phyloP scores from a whole-genome alignment of 2,329 filamentous ascomycete genomes.

The Rhynchosporium graminicola region DNA sequence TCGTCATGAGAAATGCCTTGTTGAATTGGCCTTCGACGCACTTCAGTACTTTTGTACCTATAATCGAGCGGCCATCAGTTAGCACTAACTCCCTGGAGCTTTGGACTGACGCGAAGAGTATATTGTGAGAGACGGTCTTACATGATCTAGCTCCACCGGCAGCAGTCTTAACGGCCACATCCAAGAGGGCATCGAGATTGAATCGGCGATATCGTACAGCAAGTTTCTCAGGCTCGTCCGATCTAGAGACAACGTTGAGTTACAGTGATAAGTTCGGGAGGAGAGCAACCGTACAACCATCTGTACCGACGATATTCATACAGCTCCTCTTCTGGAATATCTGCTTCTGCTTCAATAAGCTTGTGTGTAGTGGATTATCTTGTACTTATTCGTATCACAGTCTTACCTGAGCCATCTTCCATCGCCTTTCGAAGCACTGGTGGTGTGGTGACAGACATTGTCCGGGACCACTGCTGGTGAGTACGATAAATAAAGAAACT shows the following conservation, averaged over 20 bases:
- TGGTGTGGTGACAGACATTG: conserved; percentile 3
- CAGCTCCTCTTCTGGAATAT: conserved; percentile 33
- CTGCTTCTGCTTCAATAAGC: conserved; percentile 18
- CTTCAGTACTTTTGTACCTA: conserved; percentile 29
- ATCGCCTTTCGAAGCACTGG: conserved; percentile 9
- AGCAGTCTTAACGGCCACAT: conserved; percentile 25
- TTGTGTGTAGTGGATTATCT: neutral
- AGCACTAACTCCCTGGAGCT: neutral
- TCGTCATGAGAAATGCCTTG: conserved; percentile 31
- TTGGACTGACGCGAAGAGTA: neutral
- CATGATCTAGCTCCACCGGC: conserved; percentile 25
- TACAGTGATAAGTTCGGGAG: conserved; percentile 16
- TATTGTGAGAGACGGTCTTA: conserved; percentile 19
- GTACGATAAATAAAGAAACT: neutral
- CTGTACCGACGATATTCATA: conserved; percentile 37
- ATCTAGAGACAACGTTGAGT: conserved; percentile 26
- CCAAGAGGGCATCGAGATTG: conserved; percentile 33
- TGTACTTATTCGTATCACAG: conserved; percentile 2
- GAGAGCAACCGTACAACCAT: conserved; percentile 33
- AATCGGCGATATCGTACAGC: conserved; percentile 38
- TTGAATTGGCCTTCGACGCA: conserved; percentile 30
- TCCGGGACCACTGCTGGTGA: conserved; percentile 6
- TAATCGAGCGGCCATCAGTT: conserved; percentile 18
- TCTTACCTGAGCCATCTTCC: conserved; percentile 9
- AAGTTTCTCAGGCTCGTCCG: conserved; percentile 34